Evolutionary conservation across 2,329 filamentous ascomycete species (phyloP).

Genomic region (Fusarium sp.): DNA sequence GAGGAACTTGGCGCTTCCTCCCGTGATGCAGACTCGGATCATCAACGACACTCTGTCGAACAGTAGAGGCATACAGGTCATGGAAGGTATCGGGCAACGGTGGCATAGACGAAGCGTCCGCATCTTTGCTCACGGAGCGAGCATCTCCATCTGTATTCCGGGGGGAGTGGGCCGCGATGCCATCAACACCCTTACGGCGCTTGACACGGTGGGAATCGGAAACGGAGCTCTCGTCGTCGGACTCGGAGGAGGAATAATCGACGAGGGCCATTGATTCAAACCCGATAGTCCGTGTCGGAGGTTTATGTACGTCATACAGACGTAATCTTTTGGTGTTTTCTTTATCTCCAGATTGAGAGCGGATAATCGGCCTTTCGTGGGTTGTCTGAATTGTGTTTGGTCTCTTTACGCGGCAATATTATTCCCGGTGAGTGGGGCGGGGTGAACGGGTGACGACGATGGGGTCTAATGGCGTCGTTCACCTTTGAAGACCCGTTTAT

Average conservation of each 20-base stretch:
- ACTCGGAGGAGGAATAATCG: conserved; percentile 60
- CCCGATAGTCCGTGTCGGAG: neutral
- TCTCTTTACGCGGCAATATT: neutral
- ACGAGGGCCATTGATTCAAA: conserved; percentile 66
- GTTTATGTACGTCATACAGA: conserved; percentile 2
- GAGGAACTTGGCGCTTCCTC: conserved; percentile 81
- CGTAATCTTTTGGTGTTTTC: neutral
- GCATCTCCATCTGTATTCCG: neutral
- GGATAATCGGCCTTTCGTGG: neutral
- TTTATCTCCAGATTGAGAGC: neutral
- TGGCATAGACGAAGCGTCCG: conserved; percentile 59
- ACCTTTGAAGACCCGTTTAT: conserved; percentile 1
- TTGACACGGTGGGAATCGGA: conserved; percentile 46
- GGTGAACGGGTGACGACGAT: neutral
- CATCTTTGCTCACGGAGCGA: neutral
- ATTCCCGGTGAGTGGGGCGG: neutral
- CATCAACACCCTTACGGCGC: conserved; percentile 47
- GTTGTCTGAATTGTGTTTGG: neutral
- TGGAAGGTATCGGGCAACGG: conserved; percentile 84
- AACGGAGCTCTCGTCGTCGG: conserved; percentile 37
- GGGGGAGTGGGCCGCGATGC: conserved; percentile 25
- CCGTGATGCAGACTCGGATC: conserved; percentile 88
- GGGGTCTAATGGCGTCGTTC: neutral
- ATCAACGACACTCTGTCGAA: conserved; percentile 80
- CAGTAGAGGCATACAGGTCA: conserved; percentile 86